Evolutionary conservation across 2,329 filamentous ascomycete genomes (phyloP).

Genomic region (Phyllosticta capitalensis): DNA sequence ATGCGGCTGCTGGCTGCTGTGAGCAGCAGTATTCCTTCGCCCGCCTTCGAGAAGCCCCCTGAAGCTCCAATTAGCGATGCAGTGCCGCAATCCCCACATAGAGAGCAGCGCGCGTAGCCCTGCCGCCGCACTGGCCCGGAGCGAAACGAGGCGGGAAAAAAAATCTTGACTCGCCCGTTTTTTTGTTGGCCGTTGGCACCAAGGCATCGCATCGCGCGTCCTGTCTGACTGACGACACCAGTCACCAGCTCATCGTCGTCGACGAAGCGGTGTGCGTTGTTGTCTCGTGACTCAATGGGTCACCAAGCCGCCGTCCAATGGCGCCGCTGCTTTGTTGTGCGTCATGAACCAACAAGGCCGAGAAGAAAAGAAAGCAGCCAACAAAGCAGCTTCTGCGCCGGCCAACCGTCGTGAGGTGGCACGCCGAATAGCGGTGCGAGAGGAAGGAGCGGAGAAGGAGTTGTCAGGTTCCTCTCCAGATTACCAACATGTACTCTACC

Average conservation of each 20-base stretch:
- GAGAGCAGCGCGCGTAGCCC: not conserved
- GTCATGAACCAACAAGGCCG: not conserved
- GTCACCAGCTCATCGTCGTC: not conserved
- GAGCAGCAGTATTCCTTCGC: not conserved
- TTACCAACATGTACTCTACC: too few species aligned
- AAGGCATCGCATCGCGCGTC: too few species aligned
- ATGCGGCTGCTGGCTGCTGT: not conserved
- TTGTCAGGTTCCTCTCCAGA: too few species aligned
- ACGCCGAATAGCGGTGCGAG: too few species aligned
- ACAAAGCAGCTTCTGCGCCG: not conserved
- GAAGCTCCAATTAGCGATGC: not conserved
- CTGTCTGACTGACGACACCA: not conserved
- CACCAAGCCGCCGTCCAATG: not conserved
- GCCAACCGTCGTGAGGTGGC: not conserved
- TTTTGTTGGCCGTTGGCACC: too few species aligned
- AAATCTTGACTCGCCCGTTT: not conserved
- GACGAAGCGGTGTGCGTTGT: not conserved
- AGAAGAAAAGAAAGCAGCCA: not conserved
- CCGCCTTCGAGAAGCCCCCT: not conserved
- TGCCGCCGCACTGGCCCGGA: not conserved
- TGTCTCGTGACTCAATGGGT: not conserved
- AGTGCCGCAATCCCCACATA: not conserved
- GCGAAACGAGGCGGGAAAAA: not conserved
- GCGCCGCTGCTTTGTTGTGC: not conserved
- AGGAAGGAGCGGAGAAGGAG: too few species aligned